Evolutionary conservation across 2,329 filamentous ascomycete species (phyloP).

Genomic region (Plenodomus lindquistii): DNA sequence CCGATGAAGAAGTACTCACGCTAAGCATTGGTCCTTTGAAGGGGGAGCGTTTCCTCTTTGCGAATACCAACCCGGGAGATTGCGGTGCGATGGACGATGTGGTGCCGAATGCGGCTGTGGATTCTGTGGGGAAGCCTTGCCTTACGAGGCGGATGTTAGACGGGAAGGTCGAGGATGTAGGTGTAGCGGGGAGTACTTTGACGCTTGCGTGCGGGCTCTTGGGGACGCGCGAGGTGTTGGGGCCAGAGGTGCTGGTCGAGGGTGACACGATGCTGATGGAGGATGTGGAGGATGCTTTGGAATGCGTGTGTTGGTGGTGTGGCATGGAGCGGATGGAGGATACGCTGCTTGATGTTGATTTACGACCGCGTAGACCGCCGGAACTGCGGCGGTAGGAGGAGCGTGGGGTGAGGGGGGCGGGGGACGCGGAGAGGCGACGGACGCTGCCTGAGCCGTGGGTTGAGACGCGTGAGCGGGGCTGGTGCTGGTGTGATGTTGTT

Average conservation of each 20-base stretch:
- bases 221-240: conserved; percentile 65
- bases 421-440: conserved; percentile 76
- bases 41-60: conserved; percentile 76
- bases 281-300: conserved; percentile 91
- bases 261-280: conserved; percentile 66
- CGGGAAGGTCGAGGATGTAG: conserved; percentile 72
- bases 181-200: conserved; percentile 92
- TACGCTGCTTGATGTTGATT: conserved; percentile 93
- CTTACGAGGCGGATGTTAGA: conserved; percentile 84
- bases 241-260: conserved; percentile 53
- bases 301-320: conserved; percentile 79
- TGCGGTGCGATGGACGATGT: conserved; percentile 56
- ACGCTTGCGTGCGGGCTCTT: conserved; percentile 84
- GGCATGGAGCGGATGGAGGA: conserved; percentile 86
- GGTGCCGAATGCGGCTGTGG: conserved; percentile 50
- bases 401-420: conserved; percentile 84
- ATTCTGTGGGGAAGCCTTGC: conserved; percentile 43
- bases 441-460: conserved; percentile 45
- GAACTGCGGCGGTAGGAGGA: conserved; percentile 84
- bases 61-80: conserved; percentile 69
- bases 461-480: conserved; percentile 47
- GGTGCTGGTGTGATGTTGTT: conserved; percentile 32
- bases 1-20: conserved; percentile 44
- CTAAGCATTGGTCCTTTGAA: conserved; percentile 77
- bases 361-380: conserved; percentile 81